phyloP scores from a whole-genome alignment of 2,329 filamentous ascomycete species.

The Fusarium proliferatum region DNA sequence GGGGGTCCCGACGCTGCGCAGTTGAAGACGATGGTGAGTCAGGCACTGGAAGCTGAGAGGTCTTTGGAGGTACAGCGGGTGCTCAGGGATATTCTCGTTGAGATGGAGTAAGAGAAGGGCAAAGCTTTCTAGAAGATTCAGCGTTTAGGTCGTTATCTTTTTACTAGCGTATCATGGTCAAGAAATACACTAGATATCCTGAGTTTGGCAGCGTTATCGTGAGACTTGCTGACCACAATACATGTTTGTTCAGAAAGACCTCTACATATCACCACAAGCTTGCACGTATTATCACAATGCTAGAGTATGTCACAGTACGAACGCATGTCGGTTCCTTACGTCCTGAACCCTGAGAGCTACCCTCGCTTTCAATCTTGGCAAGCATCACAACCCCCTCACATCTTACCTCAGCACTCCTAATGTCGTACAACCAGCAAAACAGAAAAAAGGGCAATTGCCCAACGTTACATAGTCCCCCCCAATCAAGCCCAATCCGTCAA shows the following conservation, averaged over 20 bases:
- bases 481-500: conserved; percentile 16
- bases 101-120: conserved; percentile 38
- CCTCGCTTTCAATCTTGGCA: neutral
- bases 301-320: neutral
- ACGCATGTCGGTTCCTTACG: neutral
- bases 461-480: conserved; percentile 29
- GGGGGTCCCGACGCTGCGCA: conserved; percentile 42
- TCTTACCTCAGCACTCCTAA: neutral
- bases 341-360: neutral
- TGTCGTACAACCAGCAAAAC: conserved; percentile 5
- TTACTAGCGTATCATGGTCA: neutral
- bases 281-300: neutral
- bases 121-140: neutral
- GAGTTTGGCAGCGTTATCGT: neutral
- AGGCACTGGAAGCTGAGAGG: conserved; percentile 55
- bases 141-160: neutral
- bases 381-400: neutral
- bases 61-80: conserved; percentile 59
- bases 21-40: conserved; percentile 48
- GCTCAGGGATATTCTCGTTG: conserved; percentile 52
- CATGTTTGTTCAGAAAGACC: neutral
- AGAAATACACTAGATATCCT: neutral
- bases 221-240: too few relatives aligned
- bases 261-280: neutral
- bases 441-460: conserved; percentile 6